These are phyloP conservation scores for Salvia hispanica DNA, from an alignment of 257 asterid species.

Conservation along the genomic window DNA sequence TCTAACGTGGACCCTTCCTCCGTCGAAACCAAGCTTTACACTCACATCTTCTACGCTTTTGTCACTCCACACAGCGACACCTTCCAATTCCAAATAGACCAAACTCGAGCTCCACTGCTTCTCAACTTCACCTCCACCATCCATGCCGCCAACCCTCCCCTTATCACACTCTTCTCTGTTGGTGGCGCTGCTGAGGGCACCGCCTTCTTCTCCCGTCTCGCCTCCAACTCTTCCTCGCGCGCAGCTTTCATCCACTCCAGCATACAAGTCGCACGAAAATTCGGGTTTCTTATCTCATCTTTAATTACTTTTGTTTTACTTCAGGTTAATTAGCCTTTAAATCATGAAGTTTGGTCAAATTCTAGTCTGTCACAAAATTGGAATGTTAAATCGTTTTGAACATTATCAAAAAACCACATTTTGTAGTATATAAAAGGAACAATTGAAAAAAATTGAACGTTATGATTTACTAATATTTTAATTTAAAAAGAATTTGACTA, in stretches of 20 bases:
- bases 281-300: constrained; percentile 18
- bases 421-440: too few species aligned
- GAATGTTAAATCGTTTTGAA: too few species aligned
- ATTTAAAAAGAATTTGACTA: too few species aligned
- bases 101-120: constrained; percentile 42
- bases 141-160: constrained; percentile 44
- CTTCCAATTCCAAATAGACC: constrained; percentile 47
- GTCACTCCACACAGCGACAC: constrained; percentile 53
- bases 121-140: constrained; percentile 58
- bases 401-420: too few species aligned
- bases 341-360: too few species aligned
- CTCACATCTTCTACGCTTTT: constrained; percentile 74
- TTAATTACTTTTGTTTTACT: too few species aligned
- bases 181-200: constrained; percentile 66
- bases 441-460: too few species aligned
- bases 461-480: too few species aligned
- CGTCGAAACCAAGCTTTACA: constrained; percentile 53
- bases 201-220: constrained; percentile 52
- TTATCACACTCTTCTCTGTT: constrained; percentile 59
- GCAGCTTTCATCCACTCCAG: constrained; percentile 54
- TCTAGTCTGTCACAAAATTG: too few species aligned
- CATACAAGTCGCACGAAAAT: constrained; percentile 65
- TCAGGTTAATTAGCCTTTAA: too few species aligned
- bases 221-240: constrained; percentile 38
- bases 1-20: constrained; percentile 46